These are phyloP conservation scores for Bacidia rubella DNA, from an alignment of 495 filamentous ascomycete genomes.

Conservation along the genomic window DNA sequence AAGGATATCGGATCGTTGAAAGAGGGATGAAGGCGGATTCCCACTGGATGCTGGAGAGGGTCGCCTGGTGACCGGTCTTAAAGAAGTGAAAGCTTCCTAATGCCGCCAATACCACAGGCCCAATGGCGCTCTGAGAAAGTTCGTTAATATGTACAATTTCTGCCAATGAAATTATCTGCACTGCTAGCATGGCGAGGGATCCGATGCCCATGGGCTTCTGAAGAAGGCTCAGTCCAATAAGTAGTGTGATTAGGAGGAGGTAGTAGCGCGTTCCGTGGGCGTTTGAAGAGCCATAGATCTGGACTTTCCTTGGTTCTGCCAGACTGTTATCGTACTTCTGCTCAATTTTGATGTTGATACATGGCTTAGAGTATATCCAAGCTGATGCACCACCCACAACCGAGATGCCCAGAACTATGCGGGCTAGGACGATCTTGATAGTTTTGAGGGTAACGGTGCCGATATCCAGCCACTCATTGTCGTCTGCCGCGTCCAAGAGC, in stretches of 20 bases:
- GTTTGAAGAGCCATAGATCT: constrained; percentile 84
- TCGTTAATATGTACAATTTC: constrained; percentile 77
- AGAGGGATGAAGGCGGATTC: constrained; percentile 91
- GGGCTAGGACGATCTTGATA: constrained; percentile 58
- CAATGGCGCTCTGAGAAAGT: constrained; percentile 58
- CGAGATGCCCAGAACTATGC: constrained; percentile 56
- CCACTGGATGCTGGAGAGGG: constrained; percentile 83
- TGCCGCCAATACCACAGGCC: constrained; percentile 69
- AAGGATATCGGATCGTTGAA: constrained; percentile 71
- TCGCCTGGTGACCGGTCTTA: constrained; percentile 94
- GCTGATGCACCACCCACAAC: constrained; percentile 54
- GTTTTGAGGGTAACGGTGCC: constrained; percentile 52
- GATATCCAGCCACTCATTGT: constrained; percentile 64
- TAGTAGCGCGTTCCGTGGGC: constrained; percentile 84
- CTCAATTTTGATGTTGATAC: constrained; percentile 43
- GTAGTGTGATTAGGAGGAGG: constrained; percentile 64
- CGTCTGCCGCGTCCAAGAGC: constrained; percentile 81
- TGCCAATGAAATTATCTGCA: constrained; percentile 74
- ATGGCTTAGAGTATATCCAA: constrained; percentile 64
- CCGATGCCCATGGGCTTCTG: constrained; percentile 92
- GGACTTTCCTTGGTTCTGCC: constrained; percentile 41
- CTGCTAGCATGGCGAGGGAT: constrained; percentile 61
- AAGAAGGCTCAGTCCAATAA: constrained; percentile 60
- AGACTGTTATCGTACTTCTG: constrained; percentile 11
- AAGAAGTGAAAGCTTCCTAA: constrained; percentile 90